Conservation (phyloP, 305 asterid genomes). For the Fraxinus baroniana region DNA sequence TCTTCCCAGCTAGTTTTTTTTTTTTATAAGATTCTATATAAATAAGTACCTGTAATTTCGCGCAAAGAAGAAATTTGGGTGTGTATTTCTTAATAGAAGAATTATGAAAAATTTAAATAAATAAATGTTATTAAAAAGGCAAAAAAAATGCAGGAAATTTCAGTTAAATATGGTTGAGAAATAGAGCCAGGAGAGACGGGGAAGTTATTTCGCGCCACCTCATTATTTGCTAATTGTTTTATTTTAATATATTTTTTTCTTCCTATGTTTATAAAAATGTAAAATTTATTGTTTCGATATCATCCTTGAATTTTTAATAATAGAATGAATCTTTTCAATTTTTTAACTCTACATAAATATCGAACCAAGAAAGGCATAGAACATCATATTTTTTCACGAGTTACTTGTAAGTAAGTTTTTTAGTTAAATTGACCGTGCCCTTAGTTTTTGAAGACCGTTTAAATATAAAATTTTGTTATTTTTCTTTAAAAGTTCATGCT, state of each 20-base stretch:
- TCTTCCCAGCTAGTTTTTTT: neutral
- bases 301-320: too few relatives aligned
- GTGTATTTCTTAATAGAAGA: neutral
- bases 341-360: too few relatives aligned
- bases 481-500: too few relatives aligned
- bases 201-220: neutral
- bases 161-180: slow-evolving; percentile 23
- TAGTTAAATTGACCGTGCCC: too few relatives aligned
- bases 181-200: neutral
- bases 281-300: too few relatives aligned
- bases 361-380: too few relatives aligned
- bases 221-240: neutral
- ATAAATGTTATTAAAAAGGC: neutral
- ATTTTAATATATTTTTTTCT: neutral
- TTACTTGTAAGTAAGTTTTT: too few relatives aligned
- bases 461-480: too few relatives aligned
- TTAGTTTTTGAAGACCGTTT: too few relatives aligned
- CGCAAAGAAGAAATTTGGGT: neutral
- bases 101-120: neutral
- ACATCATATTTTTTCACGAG: too few relatives aligned
- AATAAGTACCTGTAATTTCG: neutral
- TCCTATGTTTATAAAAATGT: neutral
- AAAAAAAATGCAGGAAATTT: slow-evolving; percentile 23
- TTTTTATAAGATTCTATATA: too few relatives aligned
- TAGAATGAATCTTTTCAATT: too few relatives aligned